Evolutionary conservation across 768 basidiomycete genomes (phyloP), one percentile per base, ranked within the genome.

Genomic region (Tephrocybe sp.): DNA sequence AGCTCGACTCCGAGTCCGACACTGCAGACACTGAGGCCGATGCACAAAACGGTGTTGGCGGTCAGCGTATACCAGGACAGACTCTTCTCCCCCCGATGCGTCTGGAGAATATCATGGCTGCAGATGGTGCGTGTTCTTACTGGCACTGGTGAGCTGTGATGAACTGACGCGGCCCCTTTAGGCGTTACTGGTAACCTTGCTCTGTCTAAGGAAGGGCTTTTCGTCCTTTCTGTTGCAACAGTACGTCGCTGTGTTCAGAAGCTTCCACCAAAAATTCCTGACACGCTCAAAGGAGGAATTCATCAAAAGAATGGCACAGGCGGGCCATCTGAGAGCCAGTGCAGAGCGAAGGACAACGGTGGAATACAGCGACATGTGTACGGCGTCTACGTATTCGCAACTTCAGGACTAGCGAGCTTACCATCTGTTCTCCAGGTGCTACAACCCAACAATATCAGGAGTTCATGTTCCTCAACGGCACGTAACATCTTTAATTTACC

Each of bases 291-390:
- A 94, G 92, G 91, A 94, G 70, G 88, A 92, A 62, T 93, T 93
- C 64, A 80, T 93, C 49, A 88, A 89, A 66, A 78, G 84, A 43
- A 74, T 93, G 62, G 77, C 82, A 15, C 80, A 81, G 64, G 84
- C 85, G 21, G 88, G 85, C 11, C 81, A 87, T 52, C 76, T 77
- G 43, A 80, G 85, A 61, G 88, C 89, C 9, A 71, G 71, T 52
- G 72, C 75, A 15, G 80, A 84, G 44, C 75, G 77, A 51, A 77
- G 88, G 53, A 78, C 74, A 50, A 73, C 69, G 18, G 73, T 93
- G 10, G 77, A 79, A 47, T 90, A 92, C 57, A 73, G 76, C 34
- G 90, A 94, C 64, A 79, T 93, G 76, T 85, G 91, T 93, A 55
- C 50, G 82, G 17, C 12, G 37, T 33, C 26, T 50, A 32, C 18